A percentile compares a stretch with the other conserved stretches of the same genome.
phyloP scores from a whole-genome alignment of 2,329 filamentous ascomycete species.

The Pseudocercospora ulei region DNA sequence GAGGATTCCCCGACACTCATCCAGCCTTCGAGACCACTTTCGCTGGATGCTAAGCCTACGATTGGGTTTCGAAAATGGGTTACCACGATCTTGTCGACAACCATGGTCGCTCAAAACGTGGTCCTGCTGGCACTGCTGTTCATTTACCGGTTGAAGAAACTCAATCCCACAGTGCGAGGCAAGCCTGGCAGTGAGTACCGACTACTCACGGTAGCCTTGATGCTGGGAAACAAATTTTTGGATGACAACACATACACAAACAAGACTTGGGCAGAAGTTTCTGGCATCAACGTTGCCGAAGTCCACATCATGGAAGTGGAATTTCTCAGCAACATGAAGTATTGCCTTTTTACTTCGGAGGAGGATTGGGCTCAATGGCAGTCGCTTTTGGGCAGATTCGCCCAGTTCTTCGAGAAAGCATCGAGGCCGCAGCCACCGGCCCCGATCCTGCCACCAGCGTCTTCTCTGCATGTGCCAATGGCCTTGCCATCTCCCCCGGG shows the following conservation, averaged over 20 bases:
- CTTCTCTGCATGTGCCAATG: conserved; percentile 40
- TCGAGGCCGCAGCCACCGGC: conserved; percentile 36
- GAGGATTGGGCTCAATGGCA: conserved; percentile 85
- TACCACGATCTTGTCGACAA: conserved; percentile 77
- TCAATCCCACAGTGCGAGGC: conserved; percentile 79
- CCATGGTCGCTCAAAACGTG: conserved; percentile 92
- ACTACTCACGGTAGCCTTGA: conserved; percentile 83
- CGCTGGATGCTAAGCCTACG: conserved; percentile 63
- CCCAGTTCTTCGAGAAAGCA: conserved; percentile 69
- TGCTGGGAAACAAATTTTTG: conserved; percentile 97
- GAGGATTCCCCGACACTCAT: conserved; percentile 43
- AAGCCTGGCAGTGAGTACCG: conserved; percentile 89
- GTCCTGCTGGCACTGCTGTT: conserved; percentile 82
- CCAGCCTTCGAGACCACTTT: conserved; percentile 45
- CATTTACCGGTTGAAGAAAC: conserved; percentile 83
- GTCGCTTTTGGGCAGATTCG: conserved; percentile 68
- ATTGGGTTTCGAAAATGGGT: conserved; percentile 90
- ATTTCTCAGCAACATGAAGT: conserved; percentile 96
- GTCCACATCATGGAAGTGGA: conserved; percentile 99
- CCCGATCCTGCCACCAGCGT: conserved; percentile 41
- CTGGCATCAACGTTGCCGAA: conserved; percentile 82
- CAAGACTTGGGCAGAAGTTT: conserved; percentile 98
- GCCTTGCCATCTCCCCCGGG: conserved; percentile 46
- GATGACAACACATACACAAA: conserved; percentile 99
- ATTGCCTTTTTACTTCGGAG: conserved; percentile 78